Evolutionary conservation across 1,284 basidiomycete species (phyloP).

Genomic region (Puccinia novopanici): DNA sequence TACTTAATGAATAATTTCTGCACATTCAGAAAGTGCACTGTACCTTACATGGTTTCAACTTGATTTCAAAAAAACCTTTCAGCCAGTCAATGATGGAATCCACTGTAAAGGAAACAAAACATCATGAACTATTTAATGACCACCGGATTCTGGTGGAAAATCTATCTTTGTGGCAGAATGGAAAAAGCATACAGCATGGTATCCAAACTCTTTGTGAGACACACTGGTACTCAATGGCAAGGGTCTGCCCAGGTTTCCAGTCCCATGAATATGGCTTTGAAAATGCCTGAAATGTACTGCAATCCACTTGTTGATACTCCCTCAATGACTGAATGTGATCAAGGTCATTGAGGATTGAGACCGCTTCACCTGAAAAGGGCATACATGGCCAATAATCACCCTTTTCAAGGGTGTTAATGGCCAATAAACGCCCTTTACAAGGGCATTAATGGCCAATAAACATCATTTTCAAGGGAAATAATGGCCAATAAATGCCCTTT

Average conservation of each 20-base stretch:
- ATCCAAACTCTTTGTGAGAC: constrained; percentile 10
- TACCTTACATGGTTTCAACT: constrained; percentile 15
- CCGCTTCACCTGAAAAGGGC: too few relatives aligned
- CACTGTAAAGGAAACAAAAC: neutral
- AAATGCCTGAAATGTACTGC: neutral
- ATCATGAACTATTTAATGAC: neutral
- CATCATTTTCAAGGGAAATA: too few relatives aligned
- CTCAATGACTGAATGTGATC: neutral
- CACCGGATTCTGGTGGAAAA: neutral
- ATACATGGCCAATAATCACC: too few relatives aligned
- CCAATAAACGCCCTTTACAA: too few relatives aligned
- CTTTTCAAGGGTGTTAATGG: too few relatives aligned
- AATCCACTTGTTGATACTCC: neutral
- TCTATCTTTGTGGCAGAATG: neutral
- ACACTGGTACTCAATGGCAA: neutral
- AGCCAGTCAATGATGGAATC: neutral
- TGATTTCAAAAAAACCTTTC: neutral
- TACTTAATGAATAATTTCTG: too few relatives aligned
- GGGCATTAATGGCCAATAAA: too few relatives aligned
- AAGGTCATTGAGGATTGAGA: neutral
- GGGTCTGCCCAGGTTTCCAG: neutral
- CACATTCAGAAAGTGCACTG: constrained; percentile 54
- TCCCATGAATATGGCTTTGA: constrained; percentile 4
- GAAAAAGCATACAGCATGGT: neutral
- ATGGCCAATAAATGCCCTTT: too few relatives aligned